phyloP scores from a whole-genome alignment of 73 alveolate species.

The Paramecium biaurelia region DNA sequence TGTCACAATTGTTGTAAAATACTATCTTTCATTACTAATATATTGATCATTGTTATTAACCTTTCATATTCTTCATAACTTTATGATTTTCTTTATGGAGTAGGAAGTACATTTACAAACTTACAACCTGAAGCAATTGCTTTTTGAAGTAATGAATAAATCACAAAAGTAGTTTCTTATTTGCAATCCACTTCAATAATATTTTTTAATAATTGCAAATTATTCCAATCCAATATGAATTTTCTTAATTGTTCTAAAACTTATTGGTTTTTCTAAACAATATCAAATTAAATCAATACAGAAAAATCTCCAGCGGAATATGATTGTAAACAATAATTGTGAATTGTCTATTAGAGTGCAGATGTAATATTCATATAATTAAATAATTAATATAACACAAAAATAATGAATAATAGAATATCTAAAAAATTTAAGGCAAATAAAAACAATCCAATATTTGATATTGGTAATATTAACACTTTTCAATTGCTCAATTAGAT shows the following conservation, averaged over 20 bases:
- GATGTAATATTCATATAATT: background rate
- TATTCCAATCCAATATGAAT: constrained; percentile 32
- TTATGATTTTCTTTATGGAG: background rate
- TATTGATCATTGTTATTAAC: background rate
- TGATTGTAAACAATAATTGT: background rate
- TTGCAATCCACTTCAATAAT: background rate
- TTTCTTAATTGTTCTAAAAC: background rate
- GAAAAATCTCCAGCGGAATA: background rate
- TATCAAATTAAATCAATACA: background rate
- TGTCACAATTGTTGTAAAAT: background rate
- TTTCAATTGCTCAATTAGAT: background rate
- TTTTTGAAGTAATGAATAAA: background rate
- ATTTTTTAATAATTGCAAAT: background rate
- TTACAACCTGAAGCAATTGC: background rate
- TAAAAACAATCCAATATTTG: background rate
- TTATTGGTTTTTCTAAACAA: background rate
- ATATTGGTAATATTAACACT: background rate
- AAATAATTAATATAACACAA: background rate
- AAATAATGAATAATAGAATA: background rate
- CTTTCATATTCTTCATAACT: background rate
- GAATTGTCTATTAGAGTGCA: background rate
- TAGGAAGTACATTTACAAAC: background rate
- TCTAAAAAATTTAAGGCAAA: background rate
- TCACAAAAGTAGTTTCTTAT: constrained; percentile 24
- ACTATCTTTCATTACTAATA: background rate